These are phyloP conservation scores for Coniella lustricola DNA, from an alignment of 2,329 filamentous ascomycete genomes.

Conservation along the genomic window DNA sequence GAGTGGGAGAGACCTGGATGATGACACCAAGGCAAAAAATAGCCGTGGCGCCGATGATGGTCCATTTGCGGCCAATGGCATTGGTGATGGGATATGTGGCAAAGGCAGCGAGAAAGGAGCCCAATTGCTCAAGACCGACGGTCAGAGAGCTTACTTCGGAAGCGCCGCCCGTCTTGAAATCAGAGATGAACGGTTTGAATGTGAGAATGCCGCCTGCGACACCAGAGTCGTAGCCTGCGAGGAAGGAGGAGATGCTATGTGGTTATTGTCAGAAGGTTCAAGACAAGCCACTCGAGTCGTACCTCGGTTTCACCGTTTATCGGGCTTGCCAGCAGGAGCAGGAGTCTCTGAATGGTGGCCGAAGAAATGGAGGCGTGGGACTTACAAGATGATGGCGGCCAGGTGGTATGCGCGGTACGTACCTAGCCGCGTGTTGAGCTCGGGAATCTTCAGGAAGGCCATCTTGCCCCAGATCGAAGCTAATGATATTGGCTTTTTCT, in stretches of 20 bases:
- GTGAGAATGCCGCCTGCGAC: constrained; percentile 35
- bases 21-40: constrained; percentile 39
- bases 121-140: constrained; percentile 34
- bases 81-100: constrained; percentile 37
- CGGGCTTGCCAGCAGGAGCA: too few relatives aligned
- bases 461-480: neutral
- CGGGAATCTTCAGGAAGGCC: constrained; percentile 8
- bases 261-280: neutral
- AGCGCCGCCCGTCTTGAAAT: constrained; percentile 29
- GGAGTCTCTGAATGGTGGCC: too few relatives aligned
- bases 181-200: constrained; percentile 30
- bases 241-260: constrained; percentile 29
- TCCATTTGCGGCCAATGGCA: constrained; percentile 32
- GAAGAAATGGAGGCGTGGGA: too few relatives aligned
- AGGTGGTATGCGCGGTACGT: constrained; percentile 9
- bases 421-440: constrained; percentile 6
- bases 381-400: constrained; percentile 11
- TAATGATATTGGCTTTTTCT: neutral
- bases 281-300: too few relatives aligned
- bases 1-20: constrained; percentile 31
- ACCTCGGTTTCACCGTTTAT: too few relatives aligned
- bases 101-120: constrained; percentile 37
- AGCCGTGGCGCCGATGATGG: constrained; percentile 30
- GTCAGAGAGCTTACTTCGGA: constrained; percentile 26
- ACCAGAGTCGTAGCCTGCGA: constrained; percentile 36